Conservation (phyloP, 179 eudicot genomes). For the Drosera spatulata region DNA sequence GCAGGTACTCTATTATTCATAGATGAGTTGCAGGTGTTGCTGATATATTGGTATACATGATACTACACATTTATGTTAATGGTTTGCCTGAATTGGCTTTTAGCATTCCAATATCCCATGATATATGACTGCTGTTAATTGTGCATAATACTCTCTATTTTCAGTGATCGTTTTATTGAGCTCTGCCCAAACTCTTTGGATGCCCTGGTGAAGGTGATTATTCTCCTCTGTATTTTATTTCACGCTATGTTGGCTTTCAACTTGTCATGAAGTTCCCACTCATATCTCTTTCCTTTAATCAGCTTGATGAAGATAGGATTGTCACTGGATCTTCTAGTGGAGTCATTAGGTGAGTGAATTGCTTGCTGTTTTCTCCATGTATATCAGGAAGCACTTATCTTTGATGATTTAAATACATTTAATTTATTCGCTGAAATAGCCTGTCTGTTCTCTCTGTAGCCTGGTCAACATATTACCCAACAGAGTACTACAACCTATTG, state of each 20-base stretch:
- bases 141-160: too few relatives aligned
- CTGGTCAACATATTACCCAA: slow-evolving; percentile 89
- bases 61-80: too few relatives aligned
- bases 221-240: background rate
- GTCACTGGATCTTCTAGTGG: slow-evolving; percentile 80
- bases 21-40: background rate
- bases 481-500: slow-evolving; percentile 89
- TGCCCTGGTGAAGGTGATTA: slow-evolving; percentile 62
- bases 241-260: background rate
- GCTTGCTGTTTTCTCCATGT: background rate
- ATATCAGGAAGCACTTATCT: too few relatives aligned
- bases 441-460: slow-evolving; percentile 25
- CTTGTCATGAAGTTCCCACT: background rate
- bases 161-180: slow-evolving; percentile 91
- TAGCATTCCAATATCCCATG: too few relatives aligned
- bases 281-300: background rate
- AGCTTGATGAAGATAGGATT: slow-evolving; percentile 93
- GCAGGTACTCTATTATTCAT: slow-evolving; percentile 52
- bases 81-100: too few relatives aligned
- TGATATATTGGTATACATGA: too few relatives aligned
- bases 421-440: background rate
- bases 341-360: slow-evolving; percentile 51
- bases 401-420: background rate
- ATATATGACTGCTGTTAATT: too few relatives aligned
- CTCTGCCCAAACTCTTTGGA: slow-evolving; percentile 77